Conservation (phyloP, 352 stramenopile species). For the Aphanomyces stellatus region DNA sequence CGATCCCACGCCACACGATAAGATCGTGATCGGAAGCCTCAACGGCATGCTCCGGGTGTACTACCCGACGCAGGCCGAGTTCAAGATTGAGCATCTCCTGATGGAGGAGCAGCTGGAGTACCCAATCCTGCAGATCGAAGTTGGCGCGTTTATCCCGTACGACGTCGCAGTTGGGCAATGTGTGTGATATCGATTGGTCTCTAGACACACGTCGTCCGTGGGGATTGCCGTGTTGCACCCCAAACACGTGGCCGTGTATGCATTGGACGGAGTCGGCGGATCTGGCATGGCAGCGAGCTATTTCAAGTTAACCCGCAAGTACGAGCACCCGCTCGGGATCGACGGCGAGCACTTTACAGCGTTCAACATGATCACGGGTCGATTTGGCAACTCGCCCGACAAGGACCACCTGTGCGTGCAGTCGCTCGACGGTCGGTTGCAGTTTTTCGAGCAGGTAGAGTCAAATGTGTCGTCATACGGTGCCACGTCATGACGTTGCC, state of each 20-base stretch:
- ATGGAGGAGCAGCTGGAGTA: conserved; percentile 78
- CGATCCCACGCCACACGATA: conserved; percentile 48
- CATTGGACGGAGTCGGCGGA: conserved; percentile 67
- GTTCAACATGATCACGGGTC: conserved; percentile 81
- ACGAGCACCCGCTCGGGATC: conserved; percentile 80
- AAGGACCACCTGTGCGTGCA: conserved; percentile 86
- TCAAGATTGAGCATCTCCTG: conserved; percentile 84
- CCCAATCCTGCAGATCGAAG: conserved; percentile 78
- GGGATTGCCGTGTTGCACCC: conserved; percentile 85
- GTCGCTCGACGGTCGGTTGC: conserved; percentile 83
- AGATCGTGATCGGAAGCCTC: conserved; percentile 86
- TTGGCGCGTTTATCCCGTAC: conserved; percentile 80
- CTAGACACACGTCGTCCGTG: conserved; percentile 16
- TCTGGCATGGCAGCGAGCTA: conserved; percentile 67
- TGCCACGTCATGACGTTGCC: background rate
- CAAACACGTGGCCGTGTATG: conserved; percentile 65
- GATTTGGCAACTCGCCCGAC: conserved; percentile 50
- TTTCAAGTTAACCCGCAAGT: conserved; percentile 71
- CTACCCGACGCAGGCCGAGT: conserved; percentile 64
- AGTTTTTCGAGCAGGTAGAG: conserved; percentile 85
- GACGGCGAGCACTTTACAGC: conserved; percentile 88
- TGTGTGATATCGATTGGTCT: too few relatives aligned
- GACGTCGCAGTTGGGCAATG: too few relatives aligned
- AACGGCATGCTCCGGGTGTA: conserved; percentile 83
- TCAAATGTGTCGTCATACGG: background rate